Evolutionary conservation across 805 yeast genomes (phyloP).

Genomic region (Lachancea quebecensis): DNA sequence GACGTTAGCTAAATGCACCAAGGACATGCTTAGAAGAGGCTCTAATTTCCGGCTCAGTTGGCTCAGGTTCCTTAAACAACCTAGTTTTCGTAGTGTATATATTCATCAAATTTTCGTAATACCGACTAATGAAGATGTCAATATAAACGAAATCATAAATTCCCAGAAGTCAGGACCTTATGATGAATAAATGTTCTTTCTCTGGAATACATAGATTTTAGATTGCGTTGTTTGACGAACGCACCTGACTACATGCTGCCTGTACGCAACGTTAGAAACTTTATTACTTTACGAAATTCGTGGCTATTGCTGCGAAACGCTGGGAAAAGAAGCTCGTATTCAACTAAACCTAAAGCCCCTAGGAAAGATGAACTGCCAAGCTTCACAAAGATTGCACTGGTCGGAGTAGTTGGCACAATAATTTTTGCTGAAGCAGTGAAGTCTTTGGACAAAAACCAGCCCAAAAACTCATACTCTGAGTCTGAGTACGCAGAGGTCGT

Average conservation of each 20-base stretch:
- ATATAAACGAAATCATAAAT: too few species aligned
- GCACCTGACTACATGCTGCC: too few species aligned
- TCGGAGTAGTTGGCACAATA: conserved; percentile 41
- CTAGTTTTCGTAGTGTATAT: too few species aligned
- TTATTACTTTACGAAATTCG: neutral
- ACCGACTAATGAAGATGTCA: too few species aligned
- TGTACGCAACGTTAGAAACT: neutral
- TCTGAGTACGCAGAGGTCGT: conserved; percentile 38
- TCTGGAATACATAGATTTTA: too few species aligned
- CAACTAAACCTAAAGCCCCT: conserved; percentile 3
- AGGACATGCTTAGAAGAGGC: conserved; percentile 52
- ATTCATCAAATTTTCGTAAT: too few species aligned
- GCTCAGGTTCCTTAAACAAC: neutral
- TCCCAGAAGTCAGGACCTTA: too few species aligned
- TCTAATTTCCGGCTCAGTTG: conserved; percentile 1
- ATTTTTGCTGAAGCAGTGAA: conserved; percentile 36
- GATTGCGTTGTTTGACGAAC: too few species aligned
- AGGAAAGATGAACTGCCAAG: conserved; percentile 30
- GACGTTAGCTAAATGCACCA: conserved; percentile 74
- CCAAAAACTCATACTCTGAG: conserved; percentile 30
- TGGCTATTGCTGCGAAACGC: neutral
- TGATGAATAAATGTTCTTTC: too few species aligned
- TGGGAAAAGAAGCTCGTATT: neutral
- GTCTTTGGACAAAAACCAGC: conserved; percentile 32
- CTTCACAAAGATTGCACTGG: conserved; percentile 35